Evolutionary conservation across 1,284 basidiomycete genomes (phyloP), one percentile per base, ranked within the genome.

Genomic region (Sporisorium reilianum): DNA sequence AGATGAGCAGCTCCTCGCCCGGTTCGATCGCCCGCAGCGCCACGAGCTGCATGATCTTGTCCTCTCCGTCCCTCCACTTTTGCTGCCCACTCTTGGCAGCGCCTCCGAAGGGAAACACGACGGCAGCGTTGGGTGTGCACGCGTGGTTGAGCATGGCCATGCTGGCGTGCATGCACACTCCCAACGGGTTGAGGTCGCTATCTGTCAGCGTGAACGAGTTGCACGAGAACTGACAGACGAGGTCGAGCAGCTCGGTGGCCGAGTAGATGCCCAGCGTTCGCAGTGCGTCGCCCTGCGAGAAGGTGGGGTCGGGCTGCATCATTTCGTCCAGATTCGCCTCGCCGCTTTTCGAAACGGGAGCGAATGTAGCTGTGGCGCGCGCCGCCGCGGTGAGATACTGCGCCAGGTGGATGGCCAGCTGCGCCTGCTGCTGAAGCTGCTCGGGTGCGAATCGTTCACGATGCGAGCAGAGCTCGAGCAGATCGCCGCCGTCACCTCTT

Each of bases 81-180:
- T 54, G 57, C 56, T 61, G 64, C 1, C 26, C 86, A 67, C 16
- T 88, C 86, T 64, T 60, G 23, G 49, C 52, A 20, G 59, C 75
- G 9, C 73, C 71, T 12, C 85, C 86, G 5, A 77, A 75, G 40
- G 95, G 94, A 82, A 95, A 97, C 1, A 97, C 93, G 28, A 95
- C 89, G 26, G 91, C 93, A 0, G 92, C 93, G 76, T 97, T 96
- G 0, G 95, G 95, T 23, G 89, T 88, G 80, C 95, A 98, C 0
- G 93, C 93, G 82, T 98, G 95, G 79, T 97, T 98, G 75, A 92
- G 88, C 32, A 97, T 87, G 0, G 95, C 94, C 11, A 91, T 87
- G 0, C 89, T 77, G 0, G 94, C 93, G 0, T 92, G 92, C 26
- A 95, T 88, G 30, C 90, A 89, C 2, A 91, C 90, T 16, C 95